These are phyloP conservation scores for Cyclotella choctawhatcheeana DNA, from an alignment of 108 stramenopile genomes.

Conservation along the genomic window DNA sequence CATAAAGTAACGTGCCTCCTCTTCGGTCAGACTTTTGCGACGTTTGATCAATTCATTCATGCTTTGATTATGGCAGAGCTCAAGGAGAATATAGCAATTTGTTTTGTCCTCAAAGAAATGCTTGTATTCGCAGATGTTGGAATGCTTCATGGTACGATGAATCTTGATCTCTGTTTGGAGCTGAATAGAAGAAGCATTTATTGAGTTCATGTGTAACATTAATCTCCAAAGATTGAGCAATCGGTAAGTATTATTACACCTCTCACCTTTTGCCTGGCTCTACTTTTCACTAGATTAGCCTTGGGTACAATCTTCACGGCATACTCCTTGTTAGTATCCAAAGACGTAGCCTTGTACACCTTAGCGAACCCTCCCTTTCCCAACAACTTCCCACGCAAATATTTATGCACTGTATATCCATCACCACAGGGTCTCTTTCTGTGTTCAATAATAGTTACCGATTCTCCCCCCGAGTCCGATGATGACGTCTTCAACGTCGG, in stretches of 20 bases:
- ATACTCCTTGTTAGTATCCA: constrained; percentile 84
- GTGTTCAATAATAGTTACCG: constrained; percentile 75
- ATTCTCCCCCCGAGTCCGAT: background rate
- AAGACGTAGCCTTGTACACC: constrained; percentile 84
- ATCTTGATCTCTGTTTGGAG: constrained; percentile 99
- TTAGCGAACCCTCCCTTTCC: constrained; percentile 96
- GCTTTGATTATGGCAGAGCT: constrained; percentile 97
- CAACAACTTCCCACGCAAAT: constrained; percentile 78
- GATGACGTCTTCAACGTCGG: constrained; percentile 7
- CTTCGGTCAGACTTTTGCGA: constrained; percentile 88
- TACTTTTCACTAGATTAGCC: constrained; percentile 86
- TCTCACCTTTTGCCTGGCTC: constrained; percentile 92
- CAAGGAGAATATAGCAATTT: constrained; percentile 98
- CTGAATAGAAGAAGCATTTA: constrained; percentile 48
- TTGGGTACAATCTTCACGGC: constrained; percentile 95
- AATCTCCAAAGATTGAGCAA: too few relatives aligned
- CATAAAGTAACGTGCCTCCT: constrained; percentile 83
- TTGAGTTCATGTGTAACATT: background rate
- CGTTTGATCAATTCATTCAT: constrained; percentile 95
- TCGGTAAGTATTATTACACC: too few relatives aligned
- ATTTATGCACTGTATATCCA: constrained; percentile 84
- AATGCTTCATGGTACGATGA: constrained; percentile 94
- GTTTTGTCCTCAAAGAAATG: constrained; percentile 97
- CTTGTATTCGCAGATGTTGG: constrained; percentile 93
- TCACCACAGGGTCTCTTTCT: constrained; percentile 77